Percentiles rank a stretch among this genome's conserved stretches.
Evolutionary conservation across 2,329 filamentous ascomycete genomes (phyloP).

Genomic region (Epichloe glyceriae): DNA sequence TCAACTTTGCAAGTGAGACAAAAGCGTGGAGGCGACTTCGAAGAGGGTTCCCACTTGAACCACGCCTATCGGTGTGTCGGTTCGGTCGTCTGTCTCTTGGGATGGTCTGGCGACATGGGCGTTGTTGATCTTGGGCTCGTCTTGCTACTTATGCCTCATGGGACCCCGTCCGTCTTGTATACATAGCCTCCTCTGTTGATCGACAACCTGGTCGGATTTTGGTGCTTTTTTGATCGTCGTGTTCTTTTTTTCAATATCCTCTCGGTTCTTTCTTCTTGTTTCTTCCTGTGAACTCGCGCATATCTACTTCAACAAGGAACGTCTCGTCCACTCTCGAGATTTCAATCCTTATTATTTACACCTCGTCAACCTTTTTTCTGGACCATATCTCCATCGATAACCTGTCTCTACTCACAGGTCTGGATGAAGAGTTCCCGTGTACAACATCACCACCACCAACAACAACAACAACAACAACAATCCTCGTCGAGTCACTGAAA

Average conservation of each 20-base stretch:
- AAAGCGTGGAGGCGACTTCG: constrained; percentile 19
- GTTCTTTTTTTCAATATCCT: constrained; percentile 26
- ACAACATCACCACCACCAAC: constrained; percentile 12
- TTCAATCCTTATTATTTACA: constrained; percentile 31
- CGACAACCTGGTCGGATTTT: constrained; percentile 34
- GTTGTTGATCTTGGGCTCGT: constrained; percentile 30
- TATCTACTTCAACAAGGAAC: constrained; percentile 26
- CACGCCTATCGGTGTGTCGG: constrained; percentile 7
- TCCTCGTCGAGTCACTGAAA: constrained; percentile 16
- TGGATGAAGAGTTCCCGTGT: constrained; percentile 12
- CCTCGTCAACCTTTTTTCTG: constrained; percentile 2
- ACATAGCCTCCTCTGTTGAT: constrained; percentile 26
- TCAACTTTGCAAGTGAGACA: constrained; percentile 40
- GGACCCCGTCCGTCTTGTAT: constrained; percentile 23
- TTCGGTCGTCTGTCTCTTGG: constrained; percentile 6
- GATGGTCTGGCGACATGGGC: constrained; percentile 12
- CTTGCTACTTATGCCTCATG: constrained; percentile 35
- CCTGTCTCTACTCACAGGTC: background rate
- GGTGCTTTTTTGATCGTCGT: constrained; percentile 28
- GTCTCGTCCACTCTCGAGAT: constrained; percentile 20
- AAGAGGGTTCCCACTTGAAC: constrained; percentile 10
- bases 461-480: constrained; percentile 6
- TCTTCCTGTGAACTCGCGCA: constrained; percentile 15
- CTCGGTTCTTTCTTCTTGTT: constrained; percentile 38
- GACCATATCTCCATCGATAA: background rate